Percentiles rank a stretch among this genome's conserved stretches.
Evolutionary conservation across 805 yeast species (phyloP).

Genomic region (Starmera amethionina): DNA sequence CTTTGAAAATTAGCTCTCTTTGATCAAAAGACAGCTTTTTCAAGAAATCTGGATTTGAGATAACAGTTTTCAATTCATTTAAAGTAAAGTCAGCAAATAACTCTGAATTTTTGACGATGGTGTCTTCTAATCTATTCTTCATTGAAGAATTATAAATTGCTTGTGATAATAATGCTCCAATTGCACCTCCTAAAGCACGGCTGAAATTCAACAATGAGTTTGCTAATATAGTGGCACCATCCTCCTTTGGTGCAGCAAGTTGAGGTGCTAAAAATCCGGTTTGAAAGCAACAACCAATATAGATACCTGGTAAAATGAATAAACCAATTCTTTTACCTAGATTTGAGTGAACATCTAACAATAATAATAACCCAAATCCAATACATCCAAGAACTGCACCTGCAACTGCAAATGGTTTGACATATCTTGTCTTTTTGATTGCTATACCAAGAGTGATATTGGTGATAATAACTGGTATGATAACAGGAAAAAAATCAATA

Average conservation of each 20-base stretch:
- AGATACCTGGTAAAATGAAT: conserved; percentile 27
- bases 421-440: conserved; percentile 22
- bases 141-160: conserved; percentile 24
- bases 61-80: background rate
- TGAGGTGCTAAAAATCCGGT: conserved; percentile 22
- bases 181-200: conserved; percentile 32
- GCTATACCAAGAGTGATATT: conserved; percentile 18
- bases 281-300: conserved; percentile 26
- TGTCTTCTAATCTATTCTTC: conserved; percentile 10
- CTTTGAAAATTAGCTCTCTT: conserved; percentile 7
- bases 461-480: conserved; percentile 8
- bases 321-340: conserved; percentile 23
- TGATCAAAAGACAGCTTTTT: conserved; percentile 5
- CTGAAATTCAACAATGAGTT: conserved; percentile 32
- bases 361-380: conserved; percentile 25
- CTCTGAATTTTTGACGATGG: background rate
- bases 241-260: conserved; percentile 34
- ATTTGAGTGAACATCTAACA: conserved; percentile 22
- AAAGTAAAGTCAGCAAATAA: conserved; percentile 1
- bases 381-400: conserved; percentile 22
- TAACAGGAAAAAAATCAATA: conserved; percentile 12
- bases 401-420: conserved; percentile 24
- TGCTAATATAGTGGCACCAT: conserved; percentile 36
- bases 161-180: conserved; percentile 29
- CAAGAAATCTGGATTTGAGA: conserved; percentile 3